Conservation (phyloP, 2,329 filamentous ascomycete genomes). For the Ophiostoma pallidulum region DNA sequence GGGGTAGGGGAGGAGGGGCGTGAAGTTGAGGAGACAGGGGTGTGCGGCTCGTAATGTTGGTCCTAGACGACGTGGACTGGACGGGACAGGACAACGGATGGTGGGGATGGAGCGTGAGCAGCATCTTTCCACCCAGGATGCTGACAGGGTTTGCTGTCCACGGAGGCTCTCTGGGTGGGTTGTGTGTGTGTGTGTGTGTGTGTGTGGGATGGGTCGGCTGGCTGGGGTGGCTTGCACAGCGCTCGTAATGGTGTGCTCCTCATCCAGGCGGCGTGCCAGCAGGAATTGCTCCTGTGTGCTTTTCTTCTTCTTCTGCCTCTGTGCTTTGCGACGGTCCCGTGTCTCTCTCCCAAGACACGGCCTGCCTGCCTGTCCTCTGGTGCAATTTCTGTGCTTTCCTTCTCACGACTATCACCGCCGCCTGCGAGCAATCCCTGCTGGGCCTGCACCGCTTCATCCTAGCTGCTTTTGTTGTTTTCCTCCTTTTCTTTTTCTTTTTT, state of each 20-base stretch:
- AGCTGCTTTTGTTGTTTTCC: neutral
- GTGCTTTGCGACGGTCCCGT: no score
- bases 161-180: neutral
- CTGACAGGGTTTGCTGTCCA: slow-evolving; percentile 1
- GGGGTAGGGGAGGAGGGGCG: neutral
- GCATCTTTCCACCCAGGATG: neutral
- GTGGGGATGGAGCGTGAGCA: slow-evolving; percentile 1
- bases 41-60: slow-evolving; percentile 1
- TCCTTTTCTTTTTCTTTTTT: neutral
- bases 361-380: no score
- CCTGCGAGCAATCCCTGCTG: neutral
- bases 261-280: neutral
- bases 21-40: slow-evolving; percentile 3
- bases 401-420: neutral
- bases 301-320: no score
- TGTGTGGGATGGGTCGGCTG: neutral
- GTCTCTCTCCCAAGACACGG: no score
- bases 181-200: neutral
- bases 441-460: neutral
- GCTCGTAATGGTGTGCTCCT: neutral
- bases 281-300: no score
- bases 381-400: neutral
- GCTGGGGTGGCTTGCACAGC: neutral
- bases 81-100: neutral
- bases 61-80: slow-evolving; percentile 1